These are phyloP conservation scores for Penicillium concentricum DNA, from an alignment of 2,329 filamentous ascomycete genomes.

Conservation along the genomic window DNA sequence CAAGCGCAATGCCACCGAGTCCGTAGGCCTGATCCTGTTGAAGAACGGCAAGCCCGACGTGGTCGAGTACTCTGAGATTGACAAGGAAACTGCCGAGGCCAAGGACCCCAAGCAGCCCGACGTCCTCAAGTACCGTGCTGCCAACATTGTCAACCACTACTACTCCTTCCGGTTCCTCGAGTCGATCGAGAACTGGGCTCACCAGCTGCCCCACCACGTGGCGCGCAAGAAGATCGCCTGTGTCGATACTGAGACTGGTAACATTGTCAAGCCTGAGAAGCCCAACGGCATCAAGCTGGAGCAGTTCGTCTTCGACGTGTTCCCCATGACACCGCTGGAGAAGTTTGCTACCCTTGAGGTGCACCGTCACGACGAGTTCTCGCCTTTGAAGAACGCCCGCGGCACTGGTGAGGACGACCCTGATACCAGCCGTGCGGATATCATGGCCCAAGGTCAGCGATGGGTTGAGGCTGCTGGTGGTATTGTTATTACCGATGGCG, in stretches of 20 bases:
- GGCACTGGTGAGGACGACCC: slow-evolving; percentile 90
- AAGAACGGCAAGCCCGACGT: slow-evolving; percentile 97
- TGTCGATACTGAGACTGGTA: slow-evolving; percentile 72
- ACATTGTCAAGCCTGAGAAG: slow-evolving; percentile 84
- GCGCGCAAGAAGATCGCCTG: slow-evolving; percentile 98
- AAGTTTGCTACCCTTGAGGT: slow-evolving; percentile 97
- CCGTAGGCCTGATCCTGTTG: slow-evolving; percentile 87
- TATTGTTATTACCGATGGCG: slow-evolving; percentile 64
- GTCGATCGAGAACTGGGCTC: slow-evolving; percentile 80
- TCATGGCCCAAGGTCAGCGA: slow-evolving; percentile 82
- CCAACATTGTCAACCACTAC: slow-evolving; percentile 99
- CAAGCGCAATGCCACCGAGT: slow-evolving; percentile 94
- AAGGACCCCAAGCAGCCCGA: slow-evolving; percentile 76
- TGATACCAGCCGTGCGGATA: slow-evolving; percentile 86
- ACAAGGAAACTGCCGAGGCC: slow-evolving; percentile 82
- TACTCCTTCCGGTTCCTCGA: slow-evolving; percentile 94
- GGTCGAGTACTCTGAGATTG: slow-evolving; percentile 98
- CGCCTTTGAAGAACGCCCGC: slow-evolving; percentile 85
- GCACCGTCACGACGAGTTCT: slow-evolving; percentile 95
- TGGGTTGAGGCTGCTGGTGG: slow-evolving; percentile 82
- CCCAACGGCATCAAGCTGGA: slow-evolving; percentile 98
- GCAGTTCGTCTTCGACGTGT: slow-evolving; percentile 98
- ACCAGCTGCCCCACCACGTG: slow-evolving; percentile 89
- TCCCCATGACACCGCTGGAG: slow-evolving; percentile 78
- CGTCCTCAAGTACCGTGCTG: slow-evolving; percentile 91